Evolutionary conservation across 2,329 filamentous ascomycete genomes (phyloP), one percentile per base, ranked within the genome.

Genomic region (Alternaria incomplexa): DNA sequence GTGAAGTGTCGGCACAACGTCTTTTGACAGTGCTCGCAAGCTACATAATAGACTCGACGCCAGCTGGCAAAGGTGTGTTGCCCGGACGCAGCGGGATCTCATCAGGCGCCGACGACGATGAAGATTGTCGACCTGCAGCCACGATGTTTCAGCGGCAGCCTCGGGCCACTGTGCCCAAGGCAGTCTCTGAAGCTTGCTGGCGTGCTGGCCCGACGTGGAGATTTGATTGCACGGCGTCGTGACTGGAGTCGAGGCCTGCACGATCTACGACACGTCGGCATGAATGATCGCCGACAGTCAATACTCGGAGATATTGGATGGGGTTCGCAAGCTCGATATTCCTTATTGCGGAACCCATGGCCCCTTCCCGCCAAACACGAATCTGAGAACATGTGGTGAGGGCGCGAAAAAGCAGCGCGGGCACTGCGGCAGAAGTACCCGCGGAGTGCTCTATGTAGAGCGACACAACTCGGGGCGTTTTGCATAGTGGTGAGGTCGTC

Each of bases 21-120:
- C 45, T 61, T 58, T 63, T 62, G 62, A 58, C 54, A 62, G 46
- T 56, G 54, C 51, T 51, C 55, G 46, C 47, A n/a, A 58, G 53
- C 47, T 58, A 30, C 50, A 52, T 25, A 11, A 45, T 50, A 20
- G 43, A 48, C 25, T 47, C 28, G 20, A 36, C 54, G 54, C 59
- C 47, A 23, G 40, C n/a, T 15, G 30, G 48, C 53, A 48, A 64
- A 25, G 36, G 47, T 10, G 25, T 50, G 12, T n/a, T 52, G 15
- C n/a, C 17, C 40, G 30, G 53, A 50, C 13, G 23, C 50, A 50
- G 56, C 44, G 50, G 40, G 22, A 40, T 28, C 15, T 40, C 48
- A 17, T 36, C 48, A 52, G 48, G 48, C 48, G 20, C 30, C 28
- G 48, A 40, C 48, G 20, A 52, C 15, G 20, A 52, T 51, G 25